Conservation (phyloP, 169 alveolate species). For the Cryptosporidium ubiquitum region DNA sequence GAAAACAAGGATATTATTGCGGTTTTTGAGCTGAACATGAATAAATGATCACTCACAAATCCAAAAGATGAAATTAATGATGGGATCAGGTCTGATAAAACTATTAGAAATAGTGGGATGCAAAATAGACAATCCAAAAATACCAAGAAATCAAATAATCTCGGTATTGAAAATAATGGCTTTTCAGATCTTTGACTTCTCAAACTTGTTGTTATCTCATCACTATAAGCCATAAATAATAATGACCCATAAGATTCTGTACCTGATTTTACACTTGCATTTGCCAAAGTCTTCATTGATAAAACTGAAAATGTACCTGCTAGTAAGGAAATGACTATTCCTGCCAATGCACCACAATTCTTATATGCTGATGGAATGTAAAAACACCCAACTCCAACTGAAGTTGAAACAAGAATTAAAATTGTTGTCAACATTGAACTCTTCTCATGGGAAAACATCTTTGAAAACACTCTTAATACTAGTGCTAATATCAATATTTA, state of each 20-base stretch:
- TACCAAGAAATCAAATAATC: conserved; percentile 54
- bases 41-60: background rate
- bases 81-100: conserved; percentile 47
- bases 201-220: conserved; percentile 21
- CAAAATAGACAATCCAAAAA: conserved; percentile 63
- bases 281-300: conserved; percentile 49
- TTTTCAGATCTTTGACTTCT: background rate
- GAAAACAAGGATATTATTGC: conserved; percentile 42
- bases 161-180: conserved; percentile 48
- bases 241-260: conserved; percentile 63
- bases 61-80: conserved; percentile 23
- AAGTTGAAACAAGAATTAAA: conserved; percentile 20
- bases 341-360: conserved; percentile 41
- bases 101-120: conserved; percentile 41
- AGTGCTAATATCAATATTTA: background rate
- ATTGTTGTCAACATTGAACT: conserved; percentile 1
- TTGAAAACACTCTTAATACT: background rate
- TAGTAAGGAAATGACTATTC: conserved; percentile 18
- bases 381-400: conserved; percentile 65
- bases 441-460: conserved; percentile 16
- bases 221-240: conserved; percentile 46
- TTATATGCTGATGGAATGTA: conserved; percentile 32
- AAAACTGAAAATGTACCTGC: conserved; percentile 53
- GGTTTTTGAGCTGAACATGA: conserved; percentile 43
- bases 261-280: conserved; percentile 43